Percentiles rank a stretch among this genome's conserved stretches.
These are phyloP conservation scores for Rhizopus arrhizus DNA, from an alignment of 371 early-diverging fungal genomes.

Conservation along the genomic window DNA sequence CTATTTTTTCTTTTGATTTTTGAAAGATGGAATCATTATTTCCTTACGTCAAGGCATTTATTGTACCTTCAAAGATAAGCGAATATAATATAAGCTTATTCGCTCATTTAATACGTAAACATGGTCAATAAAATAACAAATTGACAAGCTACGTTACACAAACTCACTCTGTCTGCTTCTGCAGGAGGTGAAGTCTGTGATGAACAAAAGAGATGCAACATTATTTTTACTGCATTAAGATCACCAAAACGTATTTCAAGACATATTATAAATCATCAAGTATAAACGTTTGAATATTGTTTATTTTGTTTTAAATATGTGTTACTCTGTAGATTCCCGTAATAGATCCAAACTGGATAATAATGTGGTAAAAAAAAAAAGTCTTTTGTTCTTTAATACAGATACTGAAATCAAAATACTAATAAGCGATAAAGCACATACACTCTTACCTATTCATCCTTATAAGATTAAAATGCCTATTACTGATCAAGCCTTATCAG, in stretches of 20 bases:
- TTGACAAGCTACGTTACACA: neutral
- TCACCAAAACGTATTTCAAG: constrained; percentile 34
- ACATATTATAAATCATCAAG: constrained; percentile 30
- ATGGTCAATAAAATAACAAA: constrained; percentile 15
- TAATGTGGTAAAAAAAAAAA: constrained; percentile 29
- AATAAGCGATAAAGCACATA: constrained; percentile 21
- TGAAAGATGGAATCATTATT: neutral
- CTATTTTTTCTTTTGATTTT: neutral
- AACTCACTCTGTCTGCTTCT: neutral
- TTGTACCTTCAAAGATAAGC: constrained; percentile 30
- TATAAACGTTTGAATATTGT: constrained; percentile 1
- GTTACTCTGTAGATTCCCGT: constrained; percentile 25
- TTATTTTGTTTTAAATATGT: too few relatives aligned
- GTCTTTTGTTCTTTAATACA: too few relatives aligned
- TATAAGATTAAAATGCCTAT: constrained; percentile 17
- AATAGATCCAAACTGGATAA: constrained; percentile 38
- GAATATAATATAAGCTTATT: constrained; percentile 12
- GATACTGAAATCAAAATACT: too few relatives aligned
- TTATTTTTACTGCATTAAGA: constrained; percentile 37
- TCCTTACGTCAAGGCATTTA: constrained; percentile 16
- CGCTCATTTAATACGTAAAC: constrained; percentile 17
- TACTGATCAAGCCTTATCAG: neutral
- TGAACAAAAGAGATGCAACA: constrained; percentile 22
- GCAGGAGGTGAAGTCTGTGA: constrained; percentile 31
- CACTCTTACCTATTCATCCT: constrained; percentile 16